Conservation (phyloP, 768 basidiomycete genomes). For the Amylocystis lapponica region DNA sequence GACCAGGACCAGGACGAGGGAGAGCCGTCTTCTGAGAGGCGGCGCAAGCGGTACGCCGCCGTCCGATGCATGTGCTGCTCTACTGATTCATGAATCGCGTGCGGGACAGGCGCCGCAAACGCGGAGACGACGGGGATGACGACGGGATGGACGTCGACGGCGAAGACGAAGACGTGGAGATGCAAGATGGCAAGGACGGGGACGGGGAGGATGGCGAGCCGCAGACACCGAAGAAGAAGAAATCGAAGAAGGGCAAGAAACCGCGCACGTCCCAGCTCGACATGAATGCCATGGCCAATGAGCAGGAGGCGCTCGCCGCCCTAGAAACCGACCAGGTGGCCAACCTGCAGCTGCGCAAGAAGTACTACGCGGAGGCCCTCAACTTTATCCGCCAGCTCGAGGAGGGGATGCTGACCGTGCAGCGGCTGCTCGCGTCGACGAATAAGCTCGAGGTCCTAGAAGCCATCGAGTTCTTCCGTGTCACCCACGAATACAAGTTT, state of each 20-base stretch:
- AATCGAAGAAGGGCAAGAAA: slow-evolving; percentile 34
- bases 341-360: slow-evolving; percentile 67
- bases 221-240: slow-evolving; percentile 23
- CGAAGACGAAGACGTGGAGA: slow-evolving; percentile 28
- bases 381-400: slow-evolving; percentile 72
- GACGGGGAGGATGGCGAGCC: slow-evolving; percentile 29
- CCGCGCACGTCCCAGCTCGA: slow-evolving; percentile 69
- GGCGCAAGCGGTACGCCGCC: slow-evolving; percentile 9
- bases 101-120: slow-evolving; percentile 12
- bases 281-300: slow-evolving; percentile 60
- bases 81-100: slow-evolving; percentile 1
- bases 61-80: too few relatives aligned
- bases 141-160: slow-evolving; percentile 60
- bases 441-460: slow-evolving; percentile 81
- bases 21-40: slow-evolving; percentile 9
- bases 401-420: slow-evolving; percentile 63
- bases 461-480: slow-evolving; percentile 85
- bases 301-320: slow-evolving; percentile 65
- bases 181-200: slow-evolving; percentile 33
- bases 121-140: slow-evolving; percentile 15
- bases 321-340: slow-evolving; percentile 62
- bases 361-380: slow-evolving; percentile 83
- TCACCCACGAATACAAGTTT: slow-evolving; percentile 77
- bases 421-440: slow-evolving; percentile 78
- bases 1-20: slow-evolving; percentile 23